Base-by-base conservation (phyloP, 2,329 filamentous ascomycete genomes). In the Calonectria pteridis region DNA sequence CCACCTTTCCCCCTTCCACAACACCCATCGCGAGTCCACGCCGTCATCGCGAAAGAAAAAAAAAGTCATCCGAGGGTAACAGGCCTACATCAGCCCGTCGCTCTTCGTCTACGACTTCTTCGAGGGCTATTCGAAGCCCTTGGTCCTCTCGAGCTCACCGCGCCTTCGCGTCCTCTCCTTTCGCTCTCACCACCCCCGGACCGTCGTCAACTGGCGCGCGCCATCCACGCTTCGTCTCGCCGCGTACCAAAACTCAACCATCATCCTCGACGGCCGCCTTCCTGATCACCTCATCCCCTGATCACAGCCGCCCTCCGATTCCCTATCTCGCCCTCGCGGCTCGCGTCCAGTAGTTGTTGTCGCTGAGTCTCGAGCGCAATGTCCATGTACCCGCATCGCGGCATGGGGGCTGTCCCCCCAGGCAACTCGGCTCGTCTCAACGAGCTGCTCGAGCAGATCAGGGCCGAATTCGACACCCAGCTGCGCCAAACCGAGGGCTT, bases 371-470 rank as follows among this genome's bases (percentile, higher is more conserved):
- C 67, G 73, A 73, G 76, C 79, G 78, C 79, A 74, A 92, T 92
- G 91, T 92, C 91, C 70, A 98, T 98, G 95, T 98, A 98, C 86
- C 94, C 94, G 81, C 95, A 97, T 88, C 95, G 95, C 83, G 94
- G 93, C 84, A 94, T 97, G 90, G 93, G 92, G 77, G 91, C 89
- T 77, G 93, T 92, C 78, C 93, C 94, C 86, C 87, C 86, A 31
- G 84, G 83, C 75, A 89, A 87, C 78, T 85, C 85, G 65, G 90
- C 87, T 79, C 95, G 97, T 79, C 89, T 98, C 80, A 95, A 94
- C 79, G 96, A 99, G 89, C 92, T 98, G 77, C 90, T 99, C 82
- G 96, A 98, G 71, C 94, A 95, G 84, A 92, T 99, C 80, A 93
- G 96, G 82, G 90, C 92, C 82, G 97, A 99, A 86, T 98, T 98